These are phyloP conservation scores for Pholiota conissans DNA, from an alignment of 768 basidiomycete species.

Conservation along the genomic window DNA sequence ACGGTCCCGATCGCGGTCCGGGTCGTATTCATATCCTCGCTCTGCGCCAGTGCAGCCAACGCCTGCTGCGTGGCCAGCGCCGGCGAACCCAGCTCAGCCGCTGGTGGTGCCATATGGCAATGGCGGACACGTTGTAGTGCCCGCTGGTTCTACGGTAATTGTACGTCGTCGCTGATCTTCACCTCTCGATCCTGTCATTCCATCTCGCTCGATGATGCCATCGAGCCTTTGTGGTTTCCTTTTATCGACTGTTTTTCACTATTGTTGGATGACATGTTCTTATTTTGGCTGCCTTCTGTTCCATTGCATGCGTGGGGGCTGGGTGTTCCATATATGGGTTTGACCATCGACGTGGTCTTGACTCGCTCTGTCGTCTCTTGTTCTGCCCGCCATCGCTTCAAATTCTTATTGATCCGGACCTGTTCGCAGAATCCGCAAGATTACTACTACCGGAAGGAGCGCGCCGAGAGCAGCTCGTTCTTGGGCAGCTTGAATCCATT, in stretches of 20 bases:
- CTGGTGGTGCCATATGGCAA: background rate
- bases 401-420: background rate
- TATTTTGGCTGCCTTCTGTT: background rate
- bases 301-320: background rate
- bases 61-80: background rate
- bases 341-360: too few species aligned
- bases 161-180: conserved; percentile 5
- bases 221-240: background rate
- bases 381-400: too few species aligned
- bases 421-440: background rate
- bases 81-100: background rate
- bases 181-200: background rate
- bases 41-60: background rate
- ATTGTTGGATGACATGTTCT: background rate
- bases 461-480: background rate
- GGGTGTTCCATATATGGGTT: background rate
- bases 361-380: too few species aligned
- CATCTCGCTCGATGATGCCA: background rate
- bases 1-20: background rate
- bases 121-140: background rate
- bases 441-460: too few species aligned
- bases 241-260: background rate
- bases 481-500: background rate
- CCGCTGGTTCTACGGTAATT: background rate
- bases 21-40: background rate